Percentiles rank a stretch among this genome's conserved stretches.
Conservation (phyloP, 768 basidiomycete genomes). For the Auriscalpium orientale region DNA sequence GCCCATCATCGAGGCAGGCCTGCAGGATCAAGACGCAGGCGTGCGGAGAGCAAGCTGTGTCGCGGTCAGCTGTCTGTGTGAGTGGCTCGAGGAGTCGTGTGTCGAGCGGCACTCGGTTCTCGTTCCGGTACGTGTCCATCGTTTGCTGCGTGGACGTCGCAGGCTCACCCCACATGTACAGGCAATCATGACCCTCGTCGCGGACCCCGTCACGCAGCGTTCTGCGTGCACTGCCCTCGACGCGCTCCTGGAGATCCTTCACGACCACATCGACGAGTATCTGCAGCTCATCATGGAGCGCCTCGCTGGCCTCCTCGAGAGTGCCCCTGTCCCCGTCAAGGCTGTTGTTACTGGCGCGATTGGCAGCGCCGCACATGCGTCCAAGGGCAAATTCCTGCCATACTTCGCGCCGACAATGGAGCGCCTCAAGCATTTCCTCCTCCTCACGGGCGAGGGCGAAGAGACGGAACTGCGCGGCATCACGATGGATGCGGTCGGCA, state of each 20-base stretch:
- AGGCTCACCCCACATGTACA: conserved; percentile 20
- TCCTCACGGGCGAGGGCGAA: conserved; percentile 80
- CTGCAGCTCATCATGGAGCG: conserved; percentile 92
- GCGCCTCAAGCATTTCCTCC: conserved; percentile 82
- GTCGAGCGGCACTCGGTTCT: conserved; percentile 74
- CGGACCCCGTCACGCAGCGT: conserved; percentile 79
- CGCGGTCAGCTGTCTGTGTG: conserved; percentile 91
- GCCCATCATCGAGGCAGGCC: conserved; percentile 87
- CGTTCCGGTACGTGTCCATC: conserved; percentile 57
- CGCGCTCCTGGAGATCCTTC: conserved; percentile 89
- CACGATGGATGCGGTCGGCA: conserved; percentile 98
- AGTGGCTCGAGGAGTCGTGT: conserved; percentile 95
- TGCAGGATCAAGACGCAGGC: conserved; percentile 72
- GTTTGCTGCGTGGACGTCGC: not conserved
- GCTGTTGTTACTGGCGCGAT: conserved; percentile 96
- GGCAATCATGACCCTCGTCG: conserved; percentile 88
- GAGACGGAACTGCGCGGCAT: conserved; percentile 93
- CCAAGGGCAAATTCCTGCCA: conserved; percentile 81
- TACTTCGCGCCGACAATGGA: conserved; percentile 93
- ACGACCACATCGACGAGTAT: conserved; percentile 86
- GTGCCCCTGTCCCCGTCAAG: conserved; percentile 81
- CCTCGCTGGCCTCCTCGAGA: conserved; percentile 78
- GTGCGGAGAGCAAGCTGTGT: conserved; percentile 96
- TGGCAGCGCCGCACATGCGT: conserved; percentile 95
- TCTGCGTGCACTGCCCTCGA: conserved; percentile 96